phyloP scores from a whole-genome alignment of 176 grass and related monocot genomes.

The Cenchrus fungigraminus region DNA sequence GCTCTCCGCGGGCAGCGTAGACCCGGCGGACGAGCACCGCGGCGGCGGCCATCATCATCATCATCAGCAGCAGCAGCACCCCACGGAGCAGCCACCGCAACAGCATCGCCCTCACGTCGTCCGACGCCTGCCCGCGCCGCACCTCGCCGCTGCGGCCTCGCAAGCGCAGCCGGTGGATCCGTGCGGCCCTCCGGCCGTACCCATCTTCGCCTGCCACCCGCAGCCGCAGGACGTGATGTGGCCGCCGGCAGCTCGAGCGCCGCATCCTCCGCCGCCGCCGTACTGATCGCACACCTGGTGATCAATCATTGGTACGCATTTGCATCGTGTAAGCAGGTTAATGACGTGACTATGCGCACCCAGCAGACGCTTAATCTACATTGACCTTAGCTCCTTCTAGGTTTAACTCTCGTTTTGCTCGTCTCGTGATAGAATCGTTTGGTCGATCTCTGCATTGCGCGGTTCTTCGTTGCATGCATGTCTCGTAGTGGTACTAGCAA shows the following conservation, averaged over 20 bases:
- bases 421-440: neutral
- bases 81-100: conserved; percentile 11
- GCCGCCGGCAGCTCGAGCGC: conserved; percentile 51
- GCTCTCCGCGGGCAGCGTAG: conserved; percentile 52
- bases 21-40: conserved; percentile 45
- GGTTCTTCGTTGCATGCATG: conserved; percentile 17
- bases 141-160: conserved; percentile 28
- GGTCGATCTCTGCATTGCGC: too few species aligned
- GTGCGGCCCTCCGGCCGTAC: conserved; percentile 34
- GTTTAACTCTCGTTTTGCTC: conserved; percentile 37
- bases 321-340: conserved; percentile 22
- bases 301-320: conserved; percentile 21
- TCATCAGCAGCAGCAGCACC: conserved; percentile 5
- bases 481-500: neutral
- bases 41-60: conserved; percentile 8
- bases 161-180: conserved; percentile 43
- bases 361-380: conserved; percentile 4
- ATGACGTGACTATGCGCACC: neutral
- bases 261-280: conserved; percentile 56
- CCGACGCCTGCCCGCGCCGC: conserved; percentile 15
- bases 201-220: conserved; percentile 69
- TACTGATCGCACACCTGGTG: conserved; percentile 42
- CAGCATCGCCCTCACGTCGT: conserved; percentile 33
- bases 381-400: conserved; percentile 37
- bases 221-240: conserved; percentile 73